Evolutionary conservation across 2,329 filamentous ascomycete species (phyloP).

Genomic region (Trichoderma sp.): DNA sequence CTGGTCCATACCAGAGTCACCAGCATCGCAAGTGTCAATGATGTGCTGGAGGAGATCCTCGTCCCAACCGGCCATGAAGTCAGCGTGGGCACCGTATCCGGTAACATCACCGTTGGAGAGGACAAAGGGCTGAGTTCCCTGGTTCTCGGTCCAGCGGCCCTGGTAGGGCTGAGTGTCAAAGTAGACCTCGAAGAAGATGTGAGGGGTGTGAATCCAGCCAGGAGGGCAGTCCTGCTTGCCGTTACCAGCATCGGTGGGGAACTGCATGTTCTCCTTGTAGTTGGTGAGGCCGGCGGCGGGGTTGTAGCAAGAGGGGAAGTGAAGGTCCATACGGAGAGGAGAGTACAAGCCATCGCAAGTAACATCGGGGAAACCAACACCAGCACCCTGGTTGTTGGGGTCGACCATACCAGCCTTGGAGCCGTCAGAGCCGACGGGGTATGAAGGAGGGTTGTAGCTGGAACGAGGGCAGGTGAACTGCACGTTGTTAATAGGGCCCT

Average conservation of each 20-base stretch:
- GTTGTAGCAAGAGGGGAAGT: conserved; percentile 76
- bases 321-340: conserved; percentile 65
- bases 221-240: conserved; percentile 57
- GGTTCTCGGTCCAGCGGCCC: conserved; percentile 55
- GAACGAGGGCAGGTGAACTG: conserved; percentile 63
- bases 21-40: conserved; percentile 65
- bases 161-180: conserved; percentile 58
- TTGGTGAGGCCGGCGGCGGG: conserved; percentile 59
- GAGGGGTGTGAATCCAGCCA: conserved; percentile 57
- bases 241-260: conserved; percentile 50
- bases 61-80: conserved; percentile 76
- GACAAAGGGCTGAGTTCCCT: conserved; percentile 64
- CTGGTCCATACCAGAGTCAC: conserved; percentile 60
- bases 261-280: conserved; percentile 66
- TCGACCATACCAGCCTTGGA: conserved; percentile 56
- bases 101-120: conserved; percentile 69
- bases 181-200: conserved; percentile 62
- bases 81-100: conserved; percentile 69
- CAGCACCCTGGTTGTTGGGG: conserved; percentile 54
- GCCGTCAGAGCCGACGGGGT: conserved; percentile 57
- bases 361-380: conserved; percentile 68
- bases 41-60: conserved; percentile 63
- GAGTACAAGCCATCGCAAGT: conserved; percentile 66
- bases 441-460: conserved; percentile 50
- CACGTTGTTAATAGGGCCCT: conserved; percentile 54